These are phyloP conservation scores for Candida mattraensis DNA, from an alignment of 805 yeast genomes.

Conservation along the genomic window DNA sequence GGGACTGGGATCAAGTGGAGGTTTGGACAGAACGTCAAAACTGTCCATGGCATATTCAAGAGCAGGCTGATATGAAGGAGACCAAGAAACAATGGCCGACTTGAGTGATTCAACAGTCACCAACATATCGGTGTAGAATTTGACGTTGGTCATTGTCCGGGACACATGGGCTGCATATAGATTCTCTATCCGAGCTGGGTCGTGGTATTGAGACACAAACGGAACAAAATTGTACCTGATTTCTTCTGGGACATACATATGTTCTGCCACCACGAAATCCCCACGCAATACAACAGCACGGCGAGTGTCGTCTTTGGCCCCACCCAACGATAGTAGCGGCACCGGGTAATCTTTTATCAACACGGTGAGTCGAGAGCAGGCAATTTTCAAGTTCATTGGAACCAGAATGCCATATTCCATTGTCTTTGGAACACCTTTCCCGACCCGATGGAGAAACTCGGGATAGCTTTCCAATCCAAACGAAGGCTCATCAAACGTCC, in stretches of 20 bases:
- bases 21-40: conserved; percentile 67
- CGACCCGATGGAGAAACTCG: conserved; percentile 39
- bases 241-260: conserved; percentile 51
- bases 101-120: conserved; percentile 44
- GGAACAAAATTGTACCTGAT: conserved; percentile 48
- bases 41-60: conserved; percentile 60
- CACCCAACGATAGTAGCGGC: conserved; percentile 53
- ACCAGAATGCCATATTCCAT: conserved; percentile 53
- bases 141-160: conserved; percentile 64
- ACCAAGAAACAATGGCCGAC: conserved; percentile 61
- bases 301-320: conserved; percentile 42
- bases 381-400: conserved; percentile 48
- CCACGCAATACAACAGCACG: conserved; percentile 39
- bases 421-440: conserved; percentile 54
- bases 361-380: conserved; percentile 42
- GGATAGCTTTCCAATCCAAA: conserved; percentile 51
- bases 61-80: conserved; percentile 62
- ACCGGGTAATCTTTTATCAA: conserved; percentile 55
- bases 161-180: conserved; percentile 59
- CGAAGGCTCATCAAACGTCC: conserved; percentile 49
- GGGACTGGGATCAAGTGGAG: conserved; percentile 64
- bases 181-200: conserved; percentile 36
- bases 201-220: conserved; percentile 39
- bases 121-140: conserved; percentile 50
- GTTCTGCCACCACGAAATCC: conserved; percentile 60